phyloP scores from a whole-genome alignment of 208 protist genomes.

The Trypanosoma rangeli region DNA sequence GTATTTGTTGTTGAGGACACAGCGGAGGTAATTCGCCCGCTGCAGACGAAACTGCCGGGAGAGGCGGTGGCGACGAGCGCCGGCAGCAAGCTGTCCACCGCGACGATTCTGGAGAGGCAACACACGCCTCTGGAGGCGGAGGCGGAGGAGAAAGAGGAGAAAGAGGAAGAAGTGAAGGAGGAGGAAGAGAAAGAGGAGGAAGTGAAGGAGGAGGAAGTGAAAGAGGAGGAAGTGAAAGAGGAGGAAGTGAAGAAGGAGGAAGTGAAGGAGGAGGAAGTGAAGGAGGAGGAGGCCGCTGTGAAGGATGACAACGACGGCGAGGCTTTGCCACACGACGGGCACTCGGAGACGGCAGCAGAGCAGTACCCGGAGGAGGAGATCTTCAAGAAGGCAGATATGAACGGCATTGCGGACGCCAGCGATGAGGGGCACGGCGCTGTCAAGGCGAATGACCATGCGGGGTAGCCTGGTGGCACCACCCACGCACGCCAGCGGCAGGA shows the following conservation, averaged over 20 bases:
- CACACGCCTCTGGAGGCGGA: not conserved
- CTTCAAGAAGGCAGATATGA: not conserved
- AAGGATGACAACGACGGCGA: not conserved
- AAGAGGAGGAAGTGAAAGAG: not conserved
- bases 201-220: not conserved
- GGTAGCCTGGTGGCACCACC: not conserved
- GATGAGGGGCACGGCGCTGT: not conserved
- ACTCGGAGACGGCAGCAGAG: not conserved
- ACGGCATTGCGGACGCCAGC: not conserved
- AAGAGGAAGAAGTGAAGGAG: conserved; percentile 3
- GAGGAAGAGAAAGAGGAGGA: not conserved
- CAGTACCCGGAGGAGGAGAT: not conserved
- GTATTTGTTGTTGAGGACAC: conserved; percentile 17
- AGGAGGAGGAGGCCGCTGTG: not conserved
- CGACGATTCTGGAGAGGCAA: not conserved
- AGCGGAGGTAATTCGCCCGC: conserved; percentile 4
- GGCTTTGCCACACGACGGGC: not conserved
- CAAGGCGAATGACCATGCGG: not conserved
- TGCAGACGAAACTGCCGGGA: conserved; percentile 19
- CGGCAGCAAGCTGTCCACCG: conserved; percentile 6
- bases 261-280: too few relatives aligned
- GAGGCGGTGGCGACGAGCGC: conserved; percentile 5
- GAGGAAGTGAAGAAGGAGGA: not conserved
- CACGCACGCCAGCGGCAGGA: not conserved
- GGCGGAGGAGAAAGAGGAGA: not conserved